phyloP scores from a whole-genome alignment of 2,329 filamentous ascomycete genomes.

The Tolypocladium sp. region DNA sequence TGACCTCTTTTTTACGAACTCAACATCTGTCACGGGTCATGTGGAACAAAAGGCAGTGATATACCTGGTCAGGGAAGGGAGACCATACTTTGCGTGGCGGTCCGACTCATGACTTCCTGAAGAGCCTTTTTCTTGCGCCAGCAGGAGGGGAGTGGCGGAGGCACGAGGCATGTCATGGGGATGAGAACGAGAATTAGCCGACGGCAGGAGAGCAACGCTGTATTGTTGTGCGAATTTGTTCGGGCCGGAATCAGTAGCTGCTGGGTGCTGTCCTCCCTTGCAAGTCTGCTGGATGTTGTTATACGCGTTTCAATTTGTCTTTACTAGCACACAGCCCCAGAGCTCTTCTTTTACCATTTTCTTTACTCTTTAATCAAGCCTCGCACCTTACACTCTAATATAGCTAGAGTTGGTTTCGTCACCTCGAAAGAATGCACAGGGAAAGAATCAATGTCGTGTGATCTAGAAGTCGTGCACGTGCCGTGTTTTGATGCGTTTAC shows the following conservation, averaged over 20 bases:
- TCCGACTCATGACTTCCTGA: conserved; percentile 6
- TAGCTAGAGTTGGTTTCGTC: conserved; percentile 19
- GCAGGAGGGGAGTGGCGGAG: conserved; percentile 9
- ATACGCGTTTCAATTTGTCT: conserved; percentile 23
- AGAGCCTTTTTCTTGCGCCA: conserved; percentile 10
- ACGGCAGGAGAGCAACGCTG: neutral
- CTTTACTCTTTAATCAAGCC: conserved; percentile 28
- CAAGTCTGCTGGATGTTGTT: conserved; percentile 9
- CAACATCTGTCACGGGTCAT: conserved; percentile 19
- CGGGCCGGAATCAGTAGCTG: neutral
- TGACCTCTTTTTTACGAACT: conserved; percentile 18
- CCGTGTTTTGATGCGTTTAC: neutral
- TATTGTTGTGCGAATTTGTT: neutral
- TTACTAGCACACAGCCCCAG: conserved; percentile 24
- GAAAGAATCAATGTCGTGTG: neutral
- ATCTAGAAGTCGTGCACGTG: neutral
- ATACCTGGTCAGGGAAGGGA: conserved; percentile 12
- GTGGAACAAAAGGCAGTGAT: conserved; percentile 16
- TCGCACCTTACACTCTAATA: conserved; percentile 21
- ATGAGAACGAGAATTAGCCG: neutral
- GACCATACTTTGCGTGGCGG: conserved; percentile 8
- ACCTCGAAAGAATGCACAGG: conserved; percentile 1
- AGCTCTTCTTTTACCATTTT: conserved; percentile 25
- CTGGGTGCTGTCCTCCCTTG: conserved; percentile 1
- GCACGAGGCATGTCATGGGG: neutral